Base-by-base conservation (phyloP, 495 filamentous ascomycete genomes). In the Penicillium canariense region DNA sequence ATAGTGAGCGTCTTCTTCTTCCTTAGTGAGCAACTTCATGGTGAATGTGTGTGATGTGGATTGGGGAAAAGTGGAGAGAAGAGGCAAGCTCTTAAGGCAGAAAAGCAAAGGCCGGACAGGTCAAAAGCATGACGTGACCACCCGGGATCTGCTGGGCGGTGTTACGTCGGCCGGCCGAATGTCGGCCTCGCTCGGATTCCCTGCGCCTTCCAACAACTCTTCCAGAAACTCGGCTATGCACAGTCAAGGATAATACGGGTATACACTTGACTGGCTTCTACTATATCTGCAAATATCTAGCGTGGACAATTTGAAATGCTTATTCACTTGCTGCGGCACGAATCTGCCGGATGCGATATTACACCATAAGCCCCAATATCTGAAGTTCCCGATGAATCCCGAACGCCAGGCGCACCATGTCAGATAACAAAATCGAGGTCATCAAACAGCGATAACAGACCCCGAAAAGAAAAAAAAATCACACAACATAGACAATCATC, bases 1-100 rank as follows among this genome's bases (percentile, higher is more conserved):
- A 72, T 87, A 86, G 70, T 83, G 82, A 38, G 73, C 78, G 47
- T 74, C 66, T 76, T 96, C 91, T 78, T 97, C 90, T 83, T 96
- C 91, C 65, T 91, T 91, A 47, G 88, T 92, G 66, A 97, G 81
- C 62, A 97, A 74, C 85, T 97, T 97, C 93, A 97, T 97, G 36
- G 48, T 81, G 66, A 28, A 52, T 56, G 20, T 46, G 14, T 38
- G 22, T n/a, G 34, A 49, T 39, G 31, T 49, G 46, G 15, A 42
- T 32, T 11, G 30, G 11, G 18, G 28, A 54, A 28, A 17, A 52
- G 39, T 25, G 40, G 23, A 22, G 28, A 55, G 22, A 38, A 42
- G 44, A 35, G 18, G 45, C 46, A 3, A 20, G 36, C 46, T 62
- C 51, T 66, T 52, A 30, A 43, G 57, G 46, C 38, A 32, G 27